A percentile compares a stretch with the other conserved stretches of the same genome.
Conservation (phyloP, 345 rosid species). For the Melaleuca alternifolia region DNA sequence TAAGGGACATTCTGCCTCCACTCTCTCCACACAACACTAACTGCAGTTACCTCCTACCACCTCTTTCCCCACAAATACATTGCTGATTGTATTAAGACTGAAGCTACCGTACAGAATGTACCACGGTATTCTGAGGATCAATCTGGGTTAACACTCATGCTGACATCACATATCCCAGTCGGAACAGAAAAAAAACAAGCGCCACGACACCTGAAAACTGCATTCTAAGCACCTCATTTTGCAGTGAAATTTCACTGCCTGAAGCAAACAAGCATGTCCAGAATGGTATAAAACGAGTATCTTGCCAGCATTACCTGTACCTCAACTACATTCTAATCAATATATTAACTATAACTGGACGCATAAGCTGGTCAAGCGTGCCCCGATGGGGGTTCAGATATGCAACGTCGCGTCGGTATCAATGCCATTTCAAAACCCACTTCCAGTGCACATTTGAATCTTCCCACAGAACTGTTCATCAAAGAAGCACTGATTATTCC, state of each 20-base stretch:
- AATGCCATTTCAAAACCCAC: background rate
- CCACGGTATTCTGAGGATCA: background rate
- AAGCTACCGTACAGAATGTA: background rate
- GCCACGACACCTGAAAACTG: background rate
- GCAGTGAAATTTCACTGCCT: background rate
- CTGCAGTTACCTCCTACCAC: background rate
- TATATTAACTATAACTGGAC: background rate
- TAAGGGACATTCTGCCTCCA: background rate
- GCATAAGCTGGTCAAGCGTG: background rate
- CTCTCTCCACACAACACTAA: background rate
- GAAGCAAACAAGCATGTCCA: background rate
- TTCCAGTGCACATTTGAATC: background rate
- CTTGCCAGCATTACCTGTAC: background rate
- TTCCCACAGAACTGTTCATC: background rate
- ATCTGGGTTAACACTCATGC: background rate
- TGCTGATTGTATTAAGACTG: background rate
- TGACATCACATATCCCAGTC: background rate
- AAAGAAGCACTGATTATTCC: background rate
- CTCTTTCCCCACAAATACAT: background rate
- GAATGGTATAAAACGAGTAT: background rate
- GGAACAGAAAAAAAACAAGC: background rate
- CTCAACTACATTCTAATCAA: background rate
- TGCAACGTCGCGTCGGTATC: background rate
- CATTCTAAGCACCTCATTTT: background rate
- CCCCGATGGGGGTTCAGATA: background rate